Evolutionary conservation across 177 flowering plant genomes (phyloP).

Genomic region (Vitis hybrid): DNA sequence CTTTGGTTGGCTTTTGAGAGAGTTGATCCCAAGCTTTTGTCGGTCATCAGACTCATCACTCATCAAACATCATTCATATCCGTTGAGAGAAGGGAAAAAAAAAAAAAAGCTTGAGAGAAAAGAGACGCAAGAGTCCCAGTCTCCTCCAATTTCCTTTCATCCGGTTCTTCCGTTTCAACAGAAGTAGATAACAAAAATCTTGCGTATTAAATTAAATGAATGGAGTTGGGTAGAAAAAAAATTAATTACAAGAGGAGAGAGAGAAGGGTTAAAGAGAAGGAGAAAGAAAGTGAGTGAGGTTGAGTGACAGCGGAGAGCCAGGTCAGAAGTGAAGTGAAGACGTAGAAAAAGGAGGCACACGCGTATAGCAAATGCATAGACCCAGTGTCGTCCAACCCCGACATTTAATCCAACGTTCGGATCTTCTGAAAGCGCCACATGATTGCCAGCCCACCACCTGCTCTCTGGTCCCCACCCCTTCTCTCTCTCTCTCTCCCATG

Average conservation of each 20-base stretch:
- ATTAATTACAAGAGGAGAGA: too few relatives aligned
- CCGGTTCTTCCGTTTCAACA: too few relatives aligned
- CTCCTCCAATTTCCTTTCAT: too few relatives aligned
- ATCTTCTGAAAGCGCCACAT: slow-evolving; percentile 16
- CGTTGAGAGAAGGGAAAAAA: too few relatives aligned
- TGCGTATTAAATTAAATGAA: too few relatives aligned
- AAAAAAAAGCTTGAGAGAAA: not conserved
- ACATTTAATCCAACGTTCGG: slow-evolving; percentile 7
- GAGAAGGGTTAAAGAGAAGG: not conserved
- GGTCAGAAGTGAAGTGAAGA: slow-evolving; percentile 9
- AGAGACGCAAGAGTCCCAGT: too few relatives aligned
- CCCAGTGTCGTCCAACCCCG: not conserved
- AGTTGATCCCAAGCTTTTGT: slow-evolving; percentile 14
- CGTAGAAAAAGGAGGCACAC: not conserved
- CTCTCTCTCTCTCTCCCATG: slow-evolving; percentile 2
- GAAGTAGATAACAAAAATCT: too few relatives aligned
- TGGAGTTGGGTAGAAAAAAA: too few relatives aligned
- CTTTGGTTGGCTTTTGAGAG: slow-evolving; percentile 6
- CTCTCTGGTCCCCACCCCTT: slow-evolving; percentile 9
- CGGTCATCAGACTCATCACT: slow-evolving; percentile 16
- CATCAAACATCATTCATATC: slow-evolving; percentile 5
- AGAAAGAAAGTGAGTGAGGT: not conserved
- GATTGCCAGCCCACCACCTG: slow-evolving; percentile 13
- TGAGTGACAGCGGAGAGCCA: slow-evolving; percentile 26
- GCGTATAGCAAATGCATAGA: not conserved